Percentiles rank a stretch among this genome's conserved stretches.
These are phyloP conservation scores for Spiromastix sp. DNA, from an alignment of 2,329 filamentous ascomycete genomes.

Conservation along the genomic window DNA sequence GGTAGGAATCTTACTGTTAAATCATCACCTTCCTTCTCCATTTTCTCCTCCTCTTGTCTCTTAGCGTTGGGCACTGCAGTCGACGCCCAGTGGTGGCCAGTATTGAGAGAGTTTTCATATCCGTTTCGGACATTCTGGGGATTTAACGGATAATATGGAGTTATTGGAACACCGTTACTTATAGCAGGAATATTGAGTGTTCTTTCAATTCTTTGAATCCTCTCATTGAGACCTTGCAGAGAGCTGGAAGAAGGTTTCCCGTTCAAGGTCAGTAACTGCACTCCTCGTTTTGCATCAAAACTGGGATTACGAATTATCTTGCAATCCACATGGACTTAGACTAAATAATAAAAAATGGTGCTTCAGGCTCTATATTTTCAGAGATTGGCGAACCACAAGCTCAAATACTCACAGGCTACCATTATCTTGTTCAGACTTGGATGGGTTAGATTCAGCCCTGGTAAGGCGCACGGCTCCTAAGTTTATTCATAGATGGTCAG, in stretches of 20 bases:
- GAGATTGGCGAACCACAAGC: too few relatives aligned
- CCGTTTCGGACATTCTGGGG: background rate
- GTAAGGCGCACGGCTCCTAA: background rate
- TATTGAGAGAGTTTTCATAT: too few relatives aligned
- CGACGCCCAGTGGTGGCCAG: background rate
- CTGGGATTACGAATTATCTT: too few relatives aligned
- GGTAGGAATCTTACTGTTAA: background rate
- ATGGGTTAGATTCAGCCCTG: background rate
- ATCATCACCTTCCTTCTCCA: background rate
- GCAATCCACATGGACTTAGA: too few relatives aligned
- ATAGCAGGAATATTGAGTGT: slow-evolving; percentile 1
- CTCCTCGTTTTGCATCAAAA: too few relatives aligned
- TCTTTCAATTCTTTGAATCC: slow-evolving; percentile 5
- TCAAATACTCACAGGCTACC: too few relatives aligned
- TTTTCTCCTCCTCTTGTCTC: background rate
- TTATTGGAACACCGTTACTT: slow-evolving; percentile 6
- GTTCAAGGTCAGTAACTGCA: background rate
- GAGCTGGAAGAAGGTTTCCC: background rate
- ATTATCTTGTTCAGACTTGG: too few relatives aligned
- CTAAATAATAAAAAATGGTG: background rate
- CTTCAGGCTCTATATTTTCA: background rate
- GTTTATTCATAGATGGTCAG: background rate
- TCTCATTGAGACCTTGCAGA: slow-evolving; percentile 1
- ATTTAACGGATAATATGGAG: slow-evolving; percentile 8
- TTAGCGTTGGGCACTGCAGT: background rate